Evolutionary conservation across 1,139 yeast species (phyloP), one percentile per base, ranked within the genome.

Genomic region (Pichia norvegensis): DNA sequence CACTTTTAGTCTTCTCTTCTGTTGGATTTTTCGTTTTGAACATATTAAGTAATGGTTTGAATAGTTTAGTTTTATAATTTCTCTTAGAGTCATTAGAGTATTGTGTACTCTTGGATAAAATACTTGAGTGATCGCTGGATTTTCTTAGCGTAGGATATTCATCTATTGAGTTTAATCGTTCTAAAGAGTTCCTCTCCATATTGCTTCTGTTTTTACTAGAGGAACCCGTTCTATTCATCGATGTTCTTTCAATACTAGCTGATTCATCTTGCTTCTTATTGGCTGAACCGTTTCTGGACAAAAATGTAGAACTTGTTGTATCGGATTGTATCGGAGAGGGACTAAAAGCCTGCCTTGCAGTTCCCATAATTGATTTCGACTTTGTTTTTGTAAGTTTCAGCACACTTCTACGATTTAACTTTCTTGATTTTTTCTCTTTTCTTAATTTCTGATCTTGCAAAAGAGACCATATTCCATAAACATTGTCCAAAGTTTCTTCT

Each of bases 381-480:
- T 50, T 52, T 2, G 63, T 55, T 5, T 56, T 54, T 1, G 58
- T 52, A 46, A 51, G 57, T 58, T 53, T 66, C 33, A 70, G 48
- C 38, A 81, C 80, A 43, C 80, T 74, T 48, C 76, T 66, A 27
- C 82, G 77, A 55, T 76, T 68, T 29, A 23, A 17, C 68, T 67
- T 36, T 51, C 52, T 38, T 50, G 55, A 20, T 70, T 68, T 44
- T 72, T 49, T 76, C 53, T 84, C 39, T 13, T 11, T 73, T 72
- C 49, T 76, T 54, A 85, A 38, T 10, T 36, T 69, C 56, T 67
- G 70, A 36, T 86, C 90, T 19, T 86, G 66, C 14, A 83, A 66
- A 14, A 92, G 68, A 40, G 81, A 83, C 84, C 95, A 92, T 50
- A 85, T 72, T 0, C 95, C 97, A n/a, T 90, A 81, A 22, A 86